Percentiles rank a stretch among this genome's conserved stretches.
Evolutionary conservation across 176 grass and related monocot species (phyloP).

Genomic region (Eleusine indica): DNA sequence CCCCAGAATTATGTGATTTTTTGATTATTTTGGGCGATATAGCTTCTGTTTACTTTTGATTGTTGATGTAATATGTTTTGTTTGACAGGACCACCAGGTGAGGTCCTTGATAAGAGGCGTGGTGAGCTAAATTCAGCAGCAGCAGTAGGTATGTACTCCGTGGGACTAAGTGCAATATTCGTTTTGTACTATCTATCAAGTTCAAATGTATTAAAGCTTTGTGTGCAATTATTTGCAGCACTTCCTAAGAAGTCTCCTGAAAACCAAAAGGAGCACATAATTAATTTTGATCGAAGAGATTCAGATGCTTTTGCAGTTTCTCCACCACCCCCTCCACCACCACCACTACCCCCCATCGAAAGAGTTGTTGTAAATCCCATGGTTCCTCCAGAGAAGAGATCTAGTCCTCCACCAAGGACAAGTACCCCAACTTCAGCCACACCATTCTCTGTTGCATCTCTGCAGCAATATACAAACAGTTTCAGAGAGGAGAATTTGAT

Average conservation of each 20-base stretch:
- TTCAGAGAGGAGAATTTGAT: slow-evolving; percentile 85
- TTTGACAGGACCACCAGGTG: slow-evolving; percentile 43
- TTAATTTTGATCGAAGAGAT: slow-evolving; percentile 64
- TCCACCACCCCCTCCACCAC: slow-evolving; percentile 27
- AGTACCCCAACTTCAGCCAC: slow-evolving; percentile 49
- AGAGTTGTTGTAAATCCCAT: slow-evolving; percentile 54
- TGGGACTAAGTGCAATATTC: slow-evolving; percentile 1
- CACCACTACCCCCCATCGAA: slow-evolving; percentile 35
- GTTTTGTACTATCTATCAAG: slow-evolving; percentile 18
- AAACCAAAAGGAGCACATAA: slow-evolving; percentile 64
- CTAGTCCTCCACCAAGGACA: slow-evolving; percentile 44
- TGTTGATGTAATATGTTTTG: slow-evolving; percentile 27
- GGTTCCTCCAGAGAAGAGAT: slow-evolving; percentile 49
- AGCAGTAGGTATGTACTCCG: slow-evolving; percentile 50
- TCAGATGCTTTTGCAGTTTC: slow-evolving; percentile 45
- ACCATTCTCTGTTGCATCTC: slow-evolving; percentile 79
- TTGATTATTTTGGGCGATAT: neutral
- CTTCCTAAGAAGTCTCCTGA: slow-evolving; percentile 50
- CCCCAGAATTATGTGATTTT: slow-evolving; percentile 11
- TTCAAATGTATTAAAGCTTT: slow-evolving; percentile 29
- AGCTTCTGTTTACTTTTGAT: neutral
- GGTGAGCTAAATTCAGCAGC: slow-evolving; percentile 36
- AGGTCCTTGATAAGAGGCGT: slow-evolving; percentile 42
- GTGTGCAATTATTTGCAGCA: slow-evolving; percentile 45
- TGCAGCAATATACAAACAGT: slow-evolving; percentile 91